phyloP scores from a whole-genome alignment of 1,284 basidiomycete genomes.

The Sanguinoderma infundibulare region DNA sequence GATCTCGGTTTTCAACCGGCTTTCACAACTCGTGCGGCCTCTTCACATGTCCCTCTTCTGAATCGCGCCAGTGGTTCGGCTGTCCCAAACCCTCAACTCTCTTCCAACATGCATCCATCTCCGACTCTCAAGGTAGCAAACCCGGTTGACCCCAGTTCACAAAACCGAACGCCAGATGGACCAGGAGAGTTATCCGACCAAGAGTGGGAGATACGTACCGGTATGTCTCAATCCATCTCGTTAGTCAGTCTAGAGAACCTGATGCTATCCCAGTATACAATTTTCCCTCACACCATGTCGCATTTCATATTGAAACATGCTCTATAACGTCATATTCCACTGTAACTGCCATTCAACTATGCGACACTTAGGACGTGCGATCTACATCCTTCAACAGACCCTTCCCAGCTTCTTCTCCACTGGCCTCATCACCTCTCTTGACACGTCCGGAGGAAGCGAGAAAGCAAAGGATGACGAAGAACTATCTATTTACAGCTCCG shows the following conservation, averaged over 20 bases:
- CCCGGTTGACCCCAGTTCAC: not conserved
- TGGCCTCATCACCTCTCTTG: slow-evolving; percentile 64
- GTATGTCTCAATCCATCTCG: slow-evolving; percentile 38
- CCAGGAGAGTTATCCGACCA: slow-evolving; percentile 40
- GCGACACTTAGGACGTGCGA: slow-evolving; percentile 60
- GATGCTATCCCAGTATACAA: slow-evolving; percentile 18
- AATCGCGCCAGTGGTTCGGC: no score
- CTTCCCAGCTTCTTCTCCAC: slow-evolving; percentile 73
- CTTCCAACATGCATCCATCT: not conserved
- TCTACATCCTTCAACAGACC: slow-evolving; percentile 68
- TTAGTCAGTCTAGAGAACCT: slow-evolving; percentile 6
- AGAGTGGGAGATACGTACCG: slow-evolving; percentile 73
- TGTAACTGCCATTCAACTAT: not conserved
- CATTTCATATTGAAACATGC: not conserved
- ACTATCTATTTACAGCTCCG: slow-evolving; percentile 37
- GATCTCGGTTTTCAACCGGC: no score
- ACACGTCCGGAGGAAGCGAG: slow-evolving; percentile 36
- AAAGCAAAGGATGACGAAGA: slow-evolving; percentile 19
- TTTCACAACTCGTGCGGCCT: not conserved
- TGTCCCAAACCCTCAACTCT: not conserved
- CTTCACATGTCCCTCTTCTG: not conserved
- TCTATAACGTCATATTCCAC: not conserved
- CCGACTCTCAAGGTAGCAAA: not conserved
- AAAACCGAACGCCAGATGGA: not conserved
- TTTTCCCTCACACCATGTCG: not conserved